A percentile compares a stretch with the other conserved stretches of the same genome.
These are phyloP conservation scores for Astraeus odoratus DNA, from an alignment of 768 basidiomycete species.

Conservation along the genomic window DNA sequence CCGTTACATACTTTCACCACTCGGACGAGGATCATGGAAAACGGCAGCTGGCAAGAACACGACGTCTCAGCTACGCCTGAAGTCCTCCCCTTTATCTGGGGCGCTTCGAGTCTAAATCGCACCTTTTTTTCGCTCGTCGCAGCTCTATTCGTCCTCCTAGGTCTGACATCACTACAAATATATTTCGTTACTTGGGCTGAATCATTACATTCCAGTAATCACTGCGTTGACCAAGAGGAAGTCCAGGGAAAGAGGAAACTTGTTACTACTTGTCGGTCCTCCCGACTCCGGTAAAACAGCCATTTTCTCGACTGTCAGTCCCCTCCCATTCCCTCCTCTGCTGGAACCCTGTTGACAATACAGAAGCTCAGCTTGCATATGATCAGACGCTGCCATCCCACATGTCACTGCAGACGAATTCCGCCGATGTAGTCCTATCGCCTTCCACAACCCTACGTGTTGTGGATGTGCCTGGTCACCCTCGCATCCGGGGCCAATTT, in stretches of 20 bases:
- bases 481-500: slow-evolving; percentile 70
- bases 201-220: slow-evolving; percentile 37
- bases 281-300: slow-evolving; percentile 79
- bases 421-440: slow-evolving; percentile 38
- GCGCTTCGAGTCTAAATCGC: slow-evolving; percentile 34
- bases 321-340: not conserved
- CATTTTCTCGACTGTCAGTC: slow-evolving; percentile 60
- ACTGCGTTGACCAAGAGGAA: slow-evolving; percentile 37
- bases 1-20: too few species aligned
- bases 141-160: slow-evolving; percentile 36
- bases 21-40: slow-evolving; percentile 16
- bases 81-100: slow-evolving; percentile 27
- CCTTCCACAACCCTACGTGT: slow-evolving; percentile 43
- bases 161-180: slow-evolving; percentile 27
- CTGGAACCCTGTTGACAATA: slow-evolving; percentile 6
- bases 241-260: slow-evolving; percentile 43
- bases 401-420: slow-evolving; percentile 72
- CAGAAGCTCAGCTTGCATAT: slow-evolving; percentile 51
- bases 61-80: slow-evolving; percentile 23
- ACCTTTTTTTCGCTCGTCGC: slow-evolving; percentile 36
- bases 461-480: slow-evolving; percentile 82
- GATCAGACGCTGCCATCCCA: slow-evolving; percentile 59
- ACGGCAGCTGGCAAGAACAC: slow-evolving; percentile 3
- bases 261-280: slow-evolving; percentile 70
- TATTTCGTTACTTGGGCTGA: slow-evolving; percentile 10